Conservation (phyloP, 148 eudicot genomes). For the Diospyros lotus region DNA sequence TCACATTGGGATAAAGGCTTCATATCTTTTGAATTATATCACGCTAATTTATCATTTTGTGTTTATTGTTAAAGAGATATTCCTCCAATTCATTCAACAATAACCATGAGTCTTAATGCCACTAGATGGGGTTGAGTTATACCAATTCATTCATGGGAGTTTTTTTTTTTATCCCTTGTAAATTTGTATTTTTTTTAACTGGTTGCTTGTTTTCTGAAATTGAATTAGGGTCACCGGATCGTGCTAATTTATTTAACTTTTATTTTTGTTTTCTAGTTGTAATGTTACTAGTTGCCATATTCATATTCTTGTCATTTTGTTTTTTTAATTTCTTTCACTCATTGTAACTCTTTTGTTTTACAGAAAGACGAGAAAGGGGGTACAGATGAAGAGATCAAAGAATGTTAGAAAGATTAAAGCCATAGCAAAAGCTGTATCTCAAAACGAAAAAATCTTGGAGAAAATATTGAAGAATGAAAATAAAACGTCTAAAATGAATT, state of each 20-base stretch:
- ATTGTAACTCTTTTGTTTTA: not conserved
- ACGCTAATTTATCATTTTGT: not conserved
- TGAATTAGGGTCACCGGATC: not conserved
- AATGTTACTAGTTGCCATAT: not conserved
- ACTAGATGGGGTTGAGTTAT: too few relatives aligned
- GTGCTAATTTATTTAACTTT: not conserved
- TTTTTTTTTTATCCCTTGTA: not conserved
- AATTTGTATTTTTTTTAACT: not conserved
- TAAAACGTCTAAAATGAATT: conserved; percentile 58
- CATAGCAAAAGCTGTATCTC: conserved; percentile 73
- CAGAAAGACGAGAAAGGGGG: conserved; percentile 66
- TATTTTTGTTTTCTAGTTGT: not conserved
- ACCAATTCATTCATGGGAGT: not conserved
- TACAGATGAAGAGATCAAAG: conserved; percentile 89
- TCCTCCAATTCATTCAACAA: not conserved
- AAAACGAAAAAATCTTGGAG: conserved; percentile 47
- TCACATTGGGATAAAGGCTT: not conserved
- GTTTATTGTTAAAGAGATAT: not conserved
- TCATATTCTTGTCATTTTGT: not conserved
- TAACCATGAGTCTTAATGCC: too few relatives aligned
- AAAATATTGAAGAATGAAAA: conserved; percentile 54
- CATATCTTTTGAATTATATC: not conserved
- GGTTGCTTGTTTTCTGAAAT: not conserved
- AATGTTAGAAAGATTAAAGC: conserved; percentile 82
- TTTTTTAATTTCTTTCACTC: not conserved